Evolutionary conservation across 768 basidiomycete genomes (phyloP).

Genomic region (Boletus pseudo-olivaceus): DNA sequence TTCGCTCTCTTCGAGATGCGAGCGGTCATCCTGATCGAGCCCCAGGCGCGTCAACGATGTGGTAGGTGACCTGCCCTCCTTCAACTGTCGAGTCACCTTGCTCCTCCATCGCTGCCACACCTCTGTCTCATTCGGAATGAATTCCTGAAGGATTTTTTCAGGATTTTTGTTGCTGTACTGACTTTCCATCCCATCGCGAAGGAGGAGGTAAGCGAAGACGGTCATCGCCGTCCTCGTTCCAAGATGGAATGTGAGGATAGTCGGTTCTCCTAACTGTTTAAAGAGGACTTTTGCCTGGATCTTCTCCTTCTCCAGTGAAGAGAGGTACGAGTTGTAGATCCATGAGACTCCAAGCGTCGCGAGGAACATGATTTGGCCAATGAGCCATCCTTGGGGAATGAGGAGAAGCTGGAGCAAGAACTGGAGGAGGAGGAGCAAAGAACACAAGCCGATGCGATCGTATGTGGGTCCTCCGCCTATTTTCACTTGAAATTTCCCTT

Average conservation of each 20-base stretch:
- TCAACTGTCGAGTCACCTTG: constrained; percentile 20
- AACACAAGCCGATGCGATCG: constrained; percentile 25
- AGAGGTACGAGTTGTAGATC: constrained; percentile 35
- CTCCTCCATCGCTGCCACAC: constrained; percentile 27
- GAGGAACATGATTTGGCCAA: constrained; percentile 36
- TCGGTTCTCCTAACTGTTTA: constrained; percentile 11
- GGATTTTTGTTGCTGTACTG: constrained; percentile 8
- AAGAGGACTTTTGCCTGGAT: constrained; percentile 22
- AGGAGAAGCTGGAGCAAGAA: constrained; percentile 34
- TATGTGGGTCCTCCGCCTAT: constrained; percentile 14
- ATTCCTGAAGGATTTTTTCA: constrained; percentile 14
- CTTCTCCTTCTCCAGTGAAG: constrained; percentile 35
- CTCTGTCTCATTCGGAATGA: constrained; percentile 22
- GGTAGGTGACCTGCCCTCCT: background rate
- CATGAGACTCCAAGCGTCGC: constrained; percentile 31
- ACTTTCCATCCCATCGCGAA: constrained; percentile 22
- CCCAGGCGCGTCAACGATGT: background rate
- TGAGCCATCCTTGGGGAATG: constrained; percentile 33
- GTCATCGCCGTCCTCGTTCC: constrained; percentile 22
- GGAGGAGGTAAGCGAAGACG: constrained; percentile 24
- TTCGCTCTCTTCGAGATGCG: constrained; percentile 8
- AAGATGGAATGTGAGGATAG: constrained; percentile 19
- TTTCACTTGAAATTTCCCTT: constrained; percentile 26
- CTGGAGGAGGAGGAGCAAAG: constrained; percentile 32
- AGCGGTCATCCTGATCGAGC: constrained; percentile 8